phyloP scores from a whole-genome alignment of 139 green algal genomes.

The Micractinium sp. region DNA sequence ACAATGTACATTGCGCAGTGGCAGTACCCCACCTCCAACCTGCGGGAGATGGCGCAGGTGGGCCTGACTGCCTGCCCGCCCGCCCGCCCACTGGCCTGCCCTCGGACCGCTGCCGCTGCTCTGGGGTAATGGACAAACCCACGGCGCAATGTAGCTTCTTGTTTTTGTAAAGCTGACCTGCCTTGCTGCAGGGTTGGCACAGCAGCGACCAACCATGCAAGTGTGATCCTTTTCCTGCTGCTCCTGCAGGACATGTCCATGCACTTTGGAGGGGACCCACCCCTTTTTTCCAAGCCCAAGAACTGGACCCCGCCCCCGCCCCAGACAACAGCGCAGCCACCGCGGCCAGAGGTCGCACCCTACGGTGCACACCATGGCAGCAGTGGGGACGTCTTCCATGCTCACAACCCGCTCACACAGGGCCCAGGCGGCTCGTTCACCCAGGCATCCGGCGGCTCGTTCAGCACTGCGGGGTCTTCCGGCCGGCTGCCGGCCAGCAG shows the following conservation, averaged over 20 bases:
- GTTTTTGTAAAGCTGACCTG: not conserved
- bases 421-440: not conserved
- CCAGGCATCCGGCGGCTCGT: not conserved
- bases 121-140: too few species aligned
- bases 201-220: not conserved
- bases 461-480: not conserved
- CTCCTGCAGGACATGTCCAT: constrained; percentile 66
- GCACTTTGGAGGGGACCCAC: constrained; percentile 84
- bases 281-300: constrained; percentile 81
- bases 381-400: not conserved
- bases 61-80: not conserved
- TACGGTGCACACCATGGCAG: not conserved
- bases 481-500: not conserved
- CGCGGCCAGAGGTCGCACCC: not conserved
- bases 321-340: not conserved
- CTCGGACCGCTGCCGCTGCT: not conserved
- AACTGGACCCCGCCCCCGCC: constrained; percentile 3
- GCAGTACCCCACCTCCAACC: constrained; percentile 44
- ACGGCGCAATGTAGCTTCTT: too few species aligned
- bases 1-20: constrained; percentile 59
- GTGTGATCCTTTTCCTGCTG: not conserved
- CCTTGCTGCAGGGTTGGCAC: not conserved
- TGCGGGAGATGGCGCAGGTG: constrained; percentile 54
- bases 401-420: not conserved
- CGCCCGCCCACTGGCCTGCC: not conserved